Evolutionary conservation across 148 eudicot species (phyloP).

Genomic region (Amaranthus palmeri): DNA sequence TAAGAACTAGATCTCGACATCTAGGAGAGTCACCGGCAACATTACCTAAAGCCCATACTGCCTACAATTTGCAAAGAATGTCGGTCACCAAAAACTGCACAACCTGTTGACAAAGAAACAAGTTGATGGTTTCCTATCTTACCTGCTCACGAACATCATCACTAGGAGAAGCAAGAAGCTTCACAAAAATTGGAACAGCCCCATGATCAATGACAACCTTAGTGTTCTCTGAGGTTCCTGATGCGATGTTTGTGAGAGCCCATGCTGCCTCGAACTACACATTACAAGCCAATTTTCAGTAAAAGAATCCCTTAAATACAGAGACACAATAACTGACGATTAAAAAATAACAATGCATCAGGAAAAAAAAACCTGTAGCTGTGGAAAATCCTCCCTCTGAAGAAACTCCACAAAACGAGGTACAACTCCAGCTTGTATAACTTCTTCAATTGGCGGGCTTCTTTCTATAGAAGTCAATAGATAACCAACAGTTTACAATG

Average conservation of each 20-base stretch:
- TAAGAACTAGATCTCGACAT: slow-evolving; percentile 72
- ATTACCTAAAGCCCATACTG: slow-evolving; percentile 85
- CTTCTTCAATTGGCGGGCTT: slow-evolving; percentile 83
- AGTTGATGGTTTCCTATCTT: neutral
- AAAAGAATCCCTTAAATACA: neutral
- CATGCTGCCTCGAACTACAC: slow-evolving; percentile 82
- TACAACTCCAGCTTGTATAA: slow-evolving; percentile 76
- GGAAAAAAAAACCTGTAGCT: slow-evolving; percentile 62
- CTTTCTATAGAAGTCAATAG: slow-evolving; percentile 43
- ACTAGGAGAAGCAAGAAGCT: slow-evolving; percentile 79
- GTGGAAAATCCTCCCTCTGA: slow-evolving; percentile 66
- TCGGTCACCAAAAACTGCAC: neutral
- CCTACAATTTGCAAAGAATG: slow-evolving; percentile 32
- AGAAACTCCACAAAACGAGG: slow-evolving; percentile 78
- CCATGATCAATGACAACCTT: slow-evolving; percentile 80
- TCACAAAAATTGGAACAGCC: slow-evolving; percentile 77
- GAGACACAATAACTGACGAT: neutral
- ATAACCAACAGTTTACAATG: neutral
- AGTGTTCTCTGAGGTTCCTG: slow-evolving; percentile 81
- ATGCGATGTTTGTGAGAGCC: slow-evolving; percentile 86
- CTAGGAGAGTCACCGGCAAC: slow-evolving; percentile 85
- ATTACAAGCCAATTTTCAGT: neutral
- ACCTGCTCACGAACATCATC: slow-evolving; percentile 94
- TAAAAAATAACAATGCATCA: neutral
- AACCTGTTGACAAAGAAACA: too few species aligned